Evolutionary conservation across 768 basidiomycete genomes (phyloP).

Genomic region (Collybia nuda): DNA sequence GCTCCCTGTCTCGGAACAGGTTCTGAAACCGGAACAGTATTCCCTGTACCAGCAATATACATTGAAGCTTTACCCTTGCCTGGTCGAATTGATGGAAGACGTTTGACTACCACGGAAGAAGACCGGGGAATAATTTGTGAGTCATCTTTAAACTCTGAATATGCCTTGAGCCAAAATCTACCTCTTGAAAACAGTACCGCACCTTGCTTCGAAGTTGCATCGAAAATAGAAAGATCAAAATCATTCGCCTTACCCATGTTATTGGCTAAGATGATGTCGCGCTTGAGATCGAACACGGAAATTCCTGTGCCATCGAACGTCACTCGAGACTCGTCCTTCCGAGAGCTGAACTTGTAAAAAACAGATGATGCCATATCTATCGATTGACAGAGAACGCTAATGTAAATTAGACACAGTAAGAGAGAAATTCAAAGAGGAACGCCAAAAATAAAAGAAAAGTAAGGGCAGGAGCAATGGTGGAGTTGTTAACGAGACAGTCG

Average conservation of each 20-base stretch:
- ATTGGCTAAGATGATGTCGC: slow-evolving; percentile 96
- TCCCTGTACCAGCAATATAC: slow-evolving; percentile 58
- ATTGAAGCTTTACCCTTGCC: slow-evolving; percentile 82
- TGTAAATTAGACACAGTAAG: slow-evolving; percentile 15
- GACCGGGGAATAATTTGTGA: slow-evolving; percentile 90
- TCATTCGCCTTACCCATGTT: slow-evolving; percentile 96
- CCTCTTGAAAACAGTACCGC: slow-evolving; percentile 16
- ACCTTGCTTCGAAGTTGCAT: slow-evolving; percentile 90
- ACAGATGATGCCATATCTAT: slow-evolving; percentile 86
- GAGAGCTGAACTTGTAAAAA: slow-evolving; percentile 97
- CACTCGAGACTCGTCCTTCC: slow-evolving; percentile 91
- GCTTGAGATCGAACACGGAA: slow-evolving; percentile 98
- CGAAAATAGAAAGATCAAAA: slow-evolving; percentile 90
- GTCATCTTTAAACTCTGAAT: slow-evolving; percentile 88
- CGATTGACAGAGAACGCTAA: slow-evolving; percentile 32
- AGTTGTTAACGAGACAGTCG: background rate
- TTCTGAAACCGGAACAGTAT: slow-evolving; percentile 48
- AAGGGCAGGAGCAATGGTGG: background rate
- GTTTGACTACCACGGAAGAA: slow-evolving; percentile 90
- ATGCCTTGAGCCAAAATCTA: background rate
- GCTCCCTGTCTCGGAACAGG: slow-evolving; percentile 35
- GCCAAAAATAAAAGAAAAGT: background rate
- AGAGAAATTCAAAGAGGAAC: background rate
- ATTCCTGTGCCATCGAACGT: slow-evolving; percentile 99
- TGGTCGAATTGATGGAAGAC: slow-evolving; percentile 77